A percentile compares a stretch with the other conserved stretches of the same genome.
These are phyloP conservation scores for Diphasiastrum complanatum DNA, from an alignment of 83 land plant genomes.

Conservation along the genomic window DNA sequence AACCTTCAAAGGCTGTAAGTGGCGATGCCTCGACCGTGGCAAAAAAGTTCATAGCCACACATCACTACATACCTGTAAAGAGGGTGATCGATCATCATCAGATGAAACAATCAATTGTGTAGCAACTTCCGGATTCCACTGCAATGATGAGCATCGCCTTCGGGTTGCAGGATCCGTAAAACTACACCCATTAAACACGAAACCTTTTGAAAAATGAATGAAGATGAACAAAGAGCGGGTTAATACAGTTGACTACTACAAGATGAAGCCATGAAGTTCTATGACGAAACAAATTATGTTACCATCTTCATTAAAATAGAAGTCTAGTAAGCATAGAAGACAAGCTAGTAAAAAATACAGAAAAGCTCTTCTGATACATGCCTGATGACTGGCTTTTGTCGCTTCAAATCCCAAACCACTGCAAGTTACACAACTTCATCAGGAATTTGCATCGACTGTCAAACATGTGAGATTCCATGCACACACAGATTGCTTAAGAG, in stretches of 20 bases:
- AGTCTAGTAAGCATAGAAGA: neutral
- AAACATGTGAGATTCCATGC: too few species aligned
- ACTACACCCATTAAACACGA: slow-evolving; percentile 40
- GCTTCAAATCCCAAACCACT: slow-evolving; percentile 95
- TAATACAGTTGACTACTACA: too few species aligned
- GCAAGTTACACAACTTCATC: slow-evolving; percentile 9
- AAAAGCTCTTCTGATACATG: slow-evolving; percentile 10
- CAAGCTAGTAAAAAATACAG: neutral
- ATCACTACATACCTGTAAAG: slow-evolving; percentile 46
- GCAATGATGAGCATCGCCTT: slow-evolving; percentile 79
- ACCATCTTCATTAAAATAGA: too few species aligned
- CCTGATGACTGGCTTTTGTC: slow-evolving; percentile 88
- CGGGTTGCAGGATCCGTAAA: slow-evolving; percentile 57
- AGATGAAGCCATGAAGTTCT: too few species aligned
- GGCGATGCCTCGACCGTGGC: neutral
- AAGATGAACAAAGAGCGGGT: too few species aligned
- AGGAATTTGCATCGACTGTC: neutral
- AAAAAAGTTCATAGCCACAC: neutral
- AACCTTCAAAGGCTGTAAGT: too few species aligned
- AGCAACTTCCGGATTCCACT: slow-evolving; percentile 89
- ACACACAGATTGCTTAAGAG: too few species aligned
- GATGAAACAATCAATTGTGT: slow-evolving; percentile 87
- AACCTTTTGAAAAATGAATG: too few species aligned
- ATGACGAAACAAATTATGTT: too few species aligned
- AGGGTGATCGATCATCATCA: slow-evolving; percentile 78